phyloP scores from a whole-genome alignment of 768 basidiomycete species.

The Collybiopsis luxurians region DNA sequence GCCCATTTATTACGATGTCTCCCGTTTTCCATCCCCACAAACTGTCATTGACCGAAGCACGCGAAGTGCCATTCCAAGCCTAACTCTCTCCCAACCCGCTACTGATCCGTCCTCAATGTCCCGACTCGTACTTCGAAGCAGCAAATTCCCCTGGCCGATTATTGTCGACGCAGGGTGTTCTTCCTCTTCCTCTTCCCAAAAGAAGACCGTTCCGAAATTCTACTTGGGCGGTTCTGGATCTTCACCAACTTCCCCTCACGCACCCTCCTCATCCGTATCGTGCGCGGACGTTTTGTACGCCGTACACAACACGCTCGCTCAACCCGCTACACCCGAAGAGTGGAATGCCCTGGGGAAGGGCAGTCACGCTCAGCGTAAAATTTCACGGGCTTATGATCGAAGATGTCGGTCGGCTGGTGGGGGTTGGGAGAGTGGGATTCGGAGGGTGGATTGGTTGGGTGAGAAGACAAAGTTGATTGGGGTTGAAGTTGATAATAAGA shows the following conservation, averaged over 20 bases:
- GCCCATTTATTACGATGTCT: conserved; percentile 61
- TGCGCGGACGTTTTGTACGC: conserved; percentile 64
- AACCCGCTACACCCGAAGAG: conserved; percentile 59
- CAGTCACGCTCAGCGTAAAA: conserved; percentile 54
- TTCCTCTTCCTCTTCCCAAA: conserved; percentile 22
- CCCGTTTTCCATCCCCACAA: conserved; percentile 53
- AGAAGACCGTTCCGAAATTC: conserved; percentile 22
- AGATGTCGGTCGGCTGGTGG: conserved; percentile 59
- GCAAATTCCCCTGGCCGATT: conserved; percentile 63
- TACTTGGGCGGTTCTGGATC: conserved; percentile 19
- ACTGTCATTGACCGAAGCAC: conserved; percentile 57
- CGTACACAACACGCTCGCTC: conserved; percentile 52
- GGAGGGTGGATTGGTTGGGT: conserved; percentile 64
- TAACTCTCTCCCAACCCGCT: conserved; percentile 59
- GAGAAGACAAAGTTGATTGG: conserved; percentile 59
- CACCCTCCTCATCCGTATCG: conserved; percentile 34
- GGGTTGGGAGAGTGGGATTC: conserved; percentile 68
- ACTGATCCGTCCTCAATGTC: conserved; percentile 57
- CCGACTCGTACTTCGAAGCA: conserved; percentile 49
- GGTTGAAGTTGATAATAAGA: conserved; percentile 53
- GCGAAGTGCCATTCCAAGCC: conserved; percentile 49
- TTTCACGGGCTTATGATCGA: conserved; percentile 59
- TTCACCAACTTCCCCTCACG: neutral
- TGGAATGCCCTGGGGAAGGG: conserved; percentile 60
- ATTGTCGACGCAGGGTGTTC: conserved; percentile 30